Conservation (phyloP, 805 yeast species). For the Ogataea dorogensis region DNA sequence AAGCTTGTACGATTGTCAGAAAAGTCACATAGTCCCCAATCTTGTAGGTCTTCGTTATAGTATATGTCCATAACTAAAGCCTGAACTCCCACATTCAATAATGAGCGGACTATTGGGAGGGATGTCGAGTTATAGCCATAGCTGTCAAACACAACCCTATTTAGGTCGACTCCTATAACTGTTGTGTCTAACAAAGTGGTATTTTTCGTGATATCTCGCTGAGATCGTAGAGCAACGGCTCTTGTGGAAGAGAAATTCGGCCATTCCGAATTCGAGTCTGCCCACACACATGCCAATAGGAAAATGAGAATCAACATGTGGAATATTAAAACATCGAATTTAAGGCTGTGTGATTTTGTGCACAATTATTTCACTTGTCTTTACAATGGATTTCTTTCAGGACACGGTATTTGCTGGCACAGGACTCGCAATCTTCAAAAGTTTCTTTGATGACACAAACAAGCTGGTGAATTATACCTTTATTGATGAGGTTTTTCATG, state of each 20-base stretch:
- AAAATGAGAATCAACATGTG: constrained; percentile 2
- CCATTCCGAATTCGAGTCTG: constrained; percentile 25
- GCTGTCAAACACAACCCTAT: constrained; percentile 31
- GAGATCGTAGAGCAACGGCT: constrained; percentile 41
- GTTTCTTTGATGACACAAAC: constrained; percentile 22
- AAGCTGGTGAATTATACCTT: constrained; percentile 32
- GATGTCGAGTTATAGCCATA: constrained; percentile 35
- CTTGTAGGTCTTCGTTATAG: constrained; percentile 44
- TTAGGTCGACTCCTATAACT: constrained; percentile 40
- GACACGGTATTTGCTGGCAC: constrained; percentile 17
- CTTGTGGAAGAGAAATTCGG: constrained; percentile 31
- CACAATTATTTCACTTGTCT: background rate
- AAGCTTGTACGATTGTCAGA: constrained; percentile 24
- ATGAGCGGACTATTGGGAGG: constrained; percentile 25
- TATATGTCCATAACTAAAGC: constrained; percentile 53
- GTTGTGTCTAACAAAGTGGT: constrained; percentile 40
- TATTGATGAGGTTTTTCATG: constrained; percentile 84
- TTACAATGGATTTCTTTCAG: constrained; percentile 2
- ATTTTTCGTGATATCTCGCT: constrained; percentile 45
- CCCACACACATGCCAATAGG: background rate
- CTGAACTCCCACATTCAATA: constrained; percentile 47
- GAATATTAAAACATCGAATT: background rate
- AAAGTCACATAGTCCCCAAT: constrained; percentile 61
- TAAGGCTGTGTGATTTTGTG: background rate
- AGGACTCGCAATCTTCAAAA: constrained; percentile 18